Percentiles rank a stretch among this genome's conserved stretches.
Evolutionary conservation across 2,329 filamentous ascomycete genomes (phyloP).

Genomic region (Uncinocarpus reesii): DNA sequence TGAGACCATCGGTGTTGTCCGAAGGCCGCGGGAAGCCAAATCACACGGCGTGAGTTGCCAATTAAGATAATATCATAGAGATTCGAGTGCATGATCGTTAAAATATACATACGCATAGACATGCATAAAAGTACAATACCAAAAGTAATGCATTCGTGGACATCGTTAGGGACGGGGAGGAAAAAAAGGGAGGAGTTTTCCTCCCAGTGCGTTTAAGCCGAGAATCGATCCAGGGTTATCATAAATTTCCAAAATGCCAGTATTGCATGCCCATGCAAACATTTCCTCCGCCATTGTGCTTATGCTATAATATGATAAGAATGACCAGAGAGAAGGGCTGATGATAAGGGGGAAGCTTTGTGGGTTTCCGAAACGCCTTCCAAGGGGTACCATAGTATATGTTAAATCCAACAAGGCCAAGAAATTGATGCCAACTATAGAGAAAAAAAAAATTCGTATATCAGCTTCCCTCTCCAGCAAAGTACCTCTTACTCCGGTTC

Average conservation of each 20-base stretch:
- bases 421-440: not conserved
- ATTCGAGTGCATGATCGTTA: not conserved
- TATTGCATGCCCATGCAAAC: constrained; percentile 5
- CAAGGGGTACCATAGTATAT: not conserved
- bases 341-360: not conserved
- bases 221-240: not conserved
- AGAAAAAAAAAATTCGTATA: not conserved
- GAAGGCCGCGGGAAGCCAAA: not conserved
- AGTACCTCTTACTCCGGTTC: constrained; percentile 61
- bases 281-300: constrained; percentile 1
- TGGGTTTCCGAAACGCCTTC: not conserved
- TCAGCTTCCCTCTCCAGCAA: constrained; percentile 38
- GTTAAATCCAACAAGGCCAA: not conserved
- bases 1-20: not conserved
- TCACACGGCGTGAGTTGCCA: not conserved
- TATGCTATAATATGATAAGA: not conserved
- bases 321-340: not conserved
- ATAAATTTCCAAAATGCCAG: not conserved
- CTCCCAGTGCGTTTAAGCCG: no score
- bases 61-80: no score
- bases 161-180: not conserved
- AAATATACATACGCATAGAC: not conserved
- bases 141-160: constrained; percentile 5
- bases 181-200: not conserved
- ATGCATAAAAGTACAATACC: not conserved